Conservation (phyloP, 1,284 basidiomycete genomes). For the Microbotryum intermedium region DNA sequence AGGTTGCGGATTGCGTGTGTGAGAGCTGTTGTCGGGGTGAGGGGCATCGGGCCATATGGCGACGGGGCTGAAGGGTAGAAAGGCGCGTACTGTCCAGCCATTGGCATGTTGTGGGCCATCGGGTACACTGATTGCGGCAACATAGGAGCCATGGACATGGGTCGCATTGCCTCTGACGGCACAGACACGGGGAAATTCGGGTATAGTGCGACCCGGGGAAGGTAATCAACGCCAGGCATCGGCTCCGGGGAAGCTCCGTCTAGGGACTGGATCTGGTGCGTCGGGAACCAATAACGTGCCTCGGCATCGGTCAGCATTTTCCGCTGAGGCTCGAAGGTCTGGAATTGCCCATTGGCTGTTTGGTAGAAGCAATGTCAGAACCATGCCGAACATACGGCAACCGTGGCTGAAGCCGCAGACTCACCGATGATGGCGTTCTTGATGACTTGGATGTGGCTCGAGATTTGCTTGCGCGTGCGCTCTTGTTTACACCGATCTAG, state of each 20-base stretch:
- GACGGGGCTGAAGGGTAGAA: not conserved
- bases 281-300: constrained; percentile 1
- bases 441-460: constrained; percentile 41
- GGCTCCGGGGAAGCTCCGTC: not conserved
- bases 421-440: constrained; percentile 41
- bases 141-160: not conserved
- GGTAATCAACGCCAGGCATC: no score
- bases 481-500: constrained; percentile 42
- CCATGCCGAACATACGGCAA: not conserved
- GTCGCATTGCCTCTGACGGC: constrained; percentile 20
- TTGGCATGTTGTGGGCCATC: not conserved
- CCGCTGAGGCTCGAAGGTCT: not conserved
- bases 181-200: constrained; percentile 25
- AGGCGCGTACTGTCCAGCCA: not conserved
- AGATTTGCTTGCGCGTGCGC: constrained; percentile 41
- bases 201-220: constrained; percentile 14
- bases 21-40: constrained; percentile 20
- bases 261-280: not conserved
- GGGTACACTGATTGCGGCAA: no score
- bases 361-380: not conserved
- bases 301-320: not conserved
- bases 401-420: not conserved
- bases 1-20: constrained; percentile 23
- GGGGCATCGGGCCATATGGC: not conserved
- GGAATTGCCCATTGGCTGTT: not conserved